Conservation (phyloP, 2,329 filamentous ascomycete species). For the Laburnicola sp. region DNA sequence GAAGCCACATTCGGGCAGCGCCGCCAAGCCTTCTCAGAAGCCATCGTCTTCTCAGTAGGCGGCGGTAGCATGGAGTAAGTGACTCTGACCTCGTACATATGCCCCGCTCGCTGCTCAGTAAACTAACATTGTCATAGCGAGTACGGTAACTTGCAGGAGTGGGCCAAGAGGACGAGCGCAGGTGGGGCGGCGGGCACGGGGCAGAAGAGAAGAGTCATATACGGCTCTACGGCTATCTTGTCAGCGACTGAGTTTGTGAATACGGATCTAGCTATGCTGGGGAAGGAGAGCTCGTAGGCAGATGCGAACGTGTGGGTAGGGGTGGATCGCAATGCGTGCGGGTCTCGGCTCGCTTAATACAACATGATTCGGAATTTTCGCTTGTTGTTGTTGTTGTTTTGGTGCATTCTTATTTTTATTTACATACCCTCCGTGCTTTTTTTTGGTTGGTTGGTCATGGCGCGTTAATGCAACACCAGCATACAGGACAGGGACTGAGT, state of each 20-base stretch:
- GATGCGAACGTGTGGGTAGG: no score
- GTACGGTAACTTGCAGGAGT: conserved; percentile 96
- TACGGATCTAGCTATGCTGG: conserved; percentile 60
- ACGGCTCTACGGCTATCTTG: conserved; percentile 82
- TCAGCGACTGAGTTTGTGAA: conserved; percentile 64
- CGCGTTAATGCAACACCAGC: no score
- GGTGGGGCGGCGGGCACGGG: conserved; percentile 55
- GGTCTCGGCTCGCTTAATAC: no score
- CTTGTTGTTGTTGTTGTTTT: no score
- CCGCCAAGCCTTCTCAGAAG: conserved; percentile 84
- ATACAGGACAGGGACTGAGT: no score
- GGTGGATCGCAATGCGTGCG: no score
- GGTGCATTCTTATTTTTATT: no score
- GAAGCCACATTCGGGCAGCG: conserved; percentile 87
- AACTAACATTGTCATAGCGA: conserved; percentile 52
- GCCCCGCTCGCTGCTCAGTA: background rate
- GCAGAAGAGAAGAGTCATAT: conserved; percentile 79
- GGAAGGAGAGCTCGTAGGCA: conserved; percentile 51
- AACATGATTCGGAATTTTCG: no score
- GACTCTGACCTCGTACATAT: background rate
- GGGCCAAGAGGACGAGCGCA: conserved; percentile 77
- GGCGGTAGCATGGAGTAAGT: conserved; percentile 86
- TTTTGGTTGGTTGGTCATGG: no score
- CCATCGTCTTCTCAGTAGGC: conserved; percentile 88
- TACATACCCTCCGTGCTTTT: no score